phyloP scores from a whole-genome alignment of 163 green algal species.

The Scenedesmus sp. region DNA sequence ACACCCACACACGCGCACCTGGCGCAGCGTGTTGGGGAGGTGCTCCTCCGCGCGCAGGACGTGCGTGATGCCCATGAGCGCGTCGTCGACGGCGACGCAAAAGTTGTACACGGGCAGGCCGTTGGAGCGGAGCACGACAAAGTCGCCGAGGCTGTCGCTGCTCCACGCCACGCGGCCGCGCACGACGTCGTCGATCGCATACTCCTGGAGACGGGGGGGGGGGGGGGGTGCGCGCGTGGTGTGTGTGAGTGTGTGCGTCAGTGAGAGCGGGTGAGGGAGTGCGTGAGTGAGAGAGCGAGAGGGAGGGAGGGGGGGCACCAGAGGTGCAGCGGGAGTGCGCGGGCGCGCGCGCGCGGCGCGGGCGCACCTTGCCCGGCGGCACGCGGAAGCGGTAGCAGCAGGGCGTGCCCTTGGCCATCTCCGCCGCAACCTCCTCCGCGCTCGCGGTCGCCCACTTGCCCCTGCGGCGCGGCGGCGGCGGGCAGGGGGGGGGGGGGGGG shows the following conservation, averaged over 20 bases:
- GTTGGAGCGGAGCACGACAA: conserved; percentile 97
- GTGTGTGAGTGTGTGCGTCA: too few species aligned
- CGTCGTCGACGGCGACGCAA: conserved; percentile 98
- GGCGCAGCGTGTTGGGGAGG: conserved; percentile 96
- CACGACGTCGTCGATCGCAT: conserved; percentile 91
- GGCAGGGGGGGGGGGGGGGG: too few species aligned
- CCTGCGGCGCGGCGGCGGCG: conserved; percentile 42
- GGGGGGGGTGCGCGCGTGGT: too few species aligned
- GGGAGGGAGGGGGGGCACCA: too few species aligned
- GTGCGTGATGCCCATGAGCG: conserved; percentile 97
- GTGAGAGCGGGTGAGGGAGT: too few species aligned
- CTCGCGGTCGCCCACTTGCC: conserved; percentile 93
- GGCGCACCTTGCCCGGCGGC: conserved; percentile 21
- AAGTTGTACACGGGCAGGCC: conserved; percentile 99
- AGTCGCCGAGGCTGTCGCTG: conserved; percentile 98
- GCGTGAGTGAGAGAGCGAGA: too few species aligned
- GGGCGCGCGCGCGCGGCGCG: too few species aligned
- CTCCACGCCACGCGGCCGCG: conserved; percentile 94
- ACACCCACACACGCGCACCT: conserved; percentile 63
- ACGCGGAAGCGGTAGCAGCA: conserved; percentile 95
- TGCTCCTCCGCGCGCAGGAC: conserved; percentile 99
- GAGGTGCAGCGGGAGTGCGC: too few species aligned
- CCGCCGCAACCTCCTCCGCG: conserved; percentile 88
- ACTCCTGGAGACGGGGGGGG: conserved; percentile 46
- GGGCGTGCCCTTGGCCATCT: conserved; percentile 81